Base-by-base conservation (phyloP, 1,139 yeast species). In the Kodamaea sp. region DNA sequence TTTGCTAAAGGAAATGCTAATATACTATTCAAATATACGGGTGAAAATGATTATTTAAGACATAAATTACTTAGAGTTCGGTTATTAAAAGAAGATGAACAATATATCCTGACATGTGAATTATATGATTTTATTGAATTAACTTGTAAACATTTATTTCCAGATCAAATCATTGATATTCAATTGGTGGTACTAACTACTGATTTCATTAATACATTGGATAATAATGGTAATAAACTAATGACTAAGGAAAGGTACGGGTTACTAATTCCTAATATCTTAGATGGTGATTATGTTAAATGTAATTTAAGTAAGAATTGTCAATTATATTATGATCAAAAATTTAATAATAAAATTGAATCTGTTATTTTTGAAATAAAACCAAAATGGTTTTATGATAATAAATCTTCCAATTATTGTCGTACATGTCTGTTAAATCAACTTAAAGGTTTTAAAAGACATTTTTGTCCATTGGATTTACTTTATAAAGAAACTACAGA, bases 371-470 rank as follows among this genome's bases (percentile, higher is more conserved):
- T 71, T 39, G 76, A 71, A 47, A 55, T 71, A 45, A 71, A 71
- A 45, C 77, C 77, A 5, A 71, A 71, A 51, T 71, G 77, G 77
- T 57, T 71, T 31, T 71, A 71, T 49, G 73, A 70, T 44, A 70
- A 70, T 42, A 46, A 45, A 11, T 40, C 50, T 6, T 53, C 62
- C 22, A 69, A 66, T 44, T 71, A 71, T 45, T 71, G 77, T 49
- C 57, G 77, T 11, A 70, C 74, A 4, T 71, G 77, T 42, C 69
- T 68, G 60, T 58, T 66, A 37, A 65, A 65, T 44, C 75, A 67
- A 43, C 46, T 62, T 20, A 58, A 62, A 33, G 61, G 63, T 0
- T 39, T 41, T 25, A 37, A 45, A 7, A 52, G 76, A 32, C 77
- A 71, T 51, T 71, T 67, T 45, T 71, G 77, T 45, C 74, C 75